A percentile compares a stretch with the other conserved stretches of the same genome.
These are phyloP conservation scores for Jatropha podagrica DNA, from an alignment of 441 rosid species.

Conservation along the genomic window DNA sequence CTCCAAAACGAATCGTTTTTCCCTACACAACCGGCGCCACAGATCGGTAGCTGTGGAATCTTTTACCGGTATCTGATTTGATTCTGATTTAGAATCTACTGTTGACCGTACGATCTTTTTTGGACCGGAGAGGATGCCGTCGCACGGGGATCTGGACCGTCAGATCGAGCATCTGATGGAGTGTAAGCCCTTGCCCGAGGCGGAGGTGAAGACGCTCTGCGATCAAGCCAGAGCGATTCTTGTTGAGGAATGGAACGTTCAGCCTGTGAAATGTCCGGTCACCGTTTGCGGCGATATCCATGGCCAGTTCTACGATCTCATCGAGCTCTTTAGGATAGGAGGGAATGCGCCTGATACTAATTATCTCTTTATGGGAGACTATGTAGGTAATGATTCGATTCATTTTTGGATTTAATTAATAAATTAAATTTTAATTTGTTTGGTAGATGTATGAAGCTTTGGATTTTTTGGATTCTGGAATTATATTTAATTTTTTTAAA, in stretches of 20 bases:
- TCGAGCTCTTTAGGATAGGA: conserved; percentile 94
- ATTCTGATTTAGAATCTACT: neutral
- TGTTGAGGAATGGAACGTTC: conserved; percentile 99
- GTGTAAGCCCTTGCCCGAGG: conserved; percentile 87
- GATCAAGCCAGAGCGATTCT: conserved; percentile 94
- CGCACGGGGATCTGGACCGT: conserved; percentile 90
- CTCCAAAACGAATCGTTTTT: conserved; percentile 24
- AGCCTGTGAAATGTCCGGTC: conserved; percentile 98
- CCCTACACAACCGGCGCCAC: conserved; percentile 14
- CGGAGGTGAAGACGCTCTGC: conserved; percentile 90
- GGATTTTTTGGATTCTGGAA: neutral
- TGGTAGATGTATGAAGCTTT: neutral
- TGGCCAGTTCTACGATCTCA: conserved; percentile 95
- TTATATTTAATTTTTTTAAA: neutral
- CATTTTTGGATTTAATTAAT: neutral
- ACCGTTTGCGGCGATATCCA: conserved; percentile 99
- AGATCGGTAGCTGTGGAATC: conserved; percentile 17
- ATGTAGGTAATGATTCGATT: conserved; percentile 64
- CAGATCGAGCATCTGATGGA: conserved; percentile 99
- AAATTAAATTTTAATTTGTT: neutral
- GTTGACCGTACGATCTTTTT: conserved; percentile 15
- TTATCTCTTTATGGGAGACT: conserved; percentile 99
- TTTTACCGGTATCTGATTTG: neutral
- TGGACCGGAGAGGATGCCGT: conserved; percentile 54
- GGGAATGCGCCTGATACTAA: conserved; percentile 96